Percentiles rank a stretch among this genome's conserved stretches.
These are phyloP conservation scores for Posidonia australis DNA, from an alignment of 106 monocot species.

Conservation along the genomic window DNA sequence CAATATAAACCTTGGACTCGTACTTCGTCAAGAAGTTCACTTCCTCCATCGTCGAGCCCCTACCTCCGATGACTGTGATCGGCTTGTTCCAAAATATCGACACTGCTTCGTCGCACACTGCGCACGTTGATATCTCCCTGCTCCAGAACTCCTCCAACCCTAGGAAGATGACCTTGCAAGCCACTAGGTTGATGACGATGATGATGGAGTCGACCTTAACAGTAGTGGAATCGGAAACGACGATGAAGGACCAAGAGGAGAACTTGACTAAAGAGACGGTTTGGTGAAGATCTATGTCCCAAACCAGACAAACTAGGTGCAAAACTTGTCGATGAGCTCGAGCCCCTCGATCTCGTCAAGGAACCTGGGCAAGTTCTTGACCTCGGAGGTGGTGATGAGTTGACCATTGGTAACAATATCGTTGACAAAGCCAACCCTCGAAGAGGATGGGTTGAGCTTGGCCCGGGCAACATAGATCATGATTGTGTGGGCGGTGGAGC, in stretches of 20 bases:
- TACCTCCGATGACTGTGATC: conserved; percentile 69
- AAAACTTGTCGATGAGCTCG: conserved; percentile 73
- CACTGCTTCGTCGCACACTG: conserved; percentile 89
- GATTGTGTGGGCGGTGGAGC: conserved; percentile 78
- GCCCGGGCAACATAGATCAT: conserved; percentile 87
- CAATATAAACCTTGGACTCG: conserved; percentile 70
- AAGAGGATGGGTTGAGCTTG: conserved; percentile 72
- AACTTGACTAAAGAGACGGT: conserved; percentile 68
- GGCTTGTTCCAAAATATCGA: conserved; percentile 74
- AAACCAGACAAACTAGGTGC: conserved; percentile 51
- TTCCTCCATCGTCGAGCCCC: conserved; percentile 94
- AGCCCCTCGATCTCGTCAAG: conserved; percentile 67
- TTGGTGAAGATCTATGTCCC: conserved; percentile 64
- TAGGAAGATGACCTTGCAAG: conserved; percentile 59
- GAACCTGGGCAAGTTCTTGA: conserved; percentile 94
- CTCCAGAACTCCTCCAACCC: conserved; percentile 67
- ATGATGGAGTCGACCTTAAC: conserved; percentile 64
- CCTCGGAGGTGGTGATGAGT: conserved; percentile 94
- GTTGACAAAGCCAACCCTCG: conserved; percentile 87
- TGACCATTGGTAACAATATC: conserved; percentile 86
- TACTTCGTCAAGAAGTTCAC: conserved; percentile 92
- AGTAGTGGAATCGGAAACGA: conserved; percentile 36
- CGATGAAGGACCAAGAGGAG: conserved; percentile 43
- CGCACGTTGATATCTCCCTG: conserved; percentile 83
- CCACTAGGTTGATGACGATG: conserved; percentile 83